A percentile compares a stretch with the other conserved stretches of the same genome.
These are phyloP conservation scores for Backusella macrospora DNA, from an alignment of 192 early-diverging fungal genomes.

Conservation along the genomic window DNA sequence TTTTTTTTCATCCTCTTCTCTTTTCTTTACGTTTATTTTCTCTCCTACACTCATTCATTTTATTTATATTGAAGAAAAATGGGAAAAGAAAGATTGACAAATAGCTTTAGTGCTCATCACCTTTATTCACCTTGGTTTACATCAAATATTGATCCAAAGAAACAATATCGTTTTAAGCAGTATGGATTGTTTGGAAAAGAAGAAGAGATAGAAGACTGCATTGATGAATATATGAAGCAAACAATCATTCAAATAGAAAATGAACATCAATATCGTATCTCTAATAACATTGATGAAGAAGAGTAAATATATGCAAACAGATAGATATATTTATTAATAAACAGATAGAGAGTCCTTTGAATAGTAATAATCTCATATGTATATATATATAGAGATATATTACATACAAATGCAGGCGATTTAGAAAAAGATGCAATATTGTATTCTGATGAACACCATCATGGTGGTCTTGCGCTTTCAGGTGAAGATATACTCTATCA, in stretches of 20 bases:
- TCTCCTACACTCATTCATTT: not conserved
- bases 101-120: not conserved
- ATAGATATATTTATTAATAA: not conserved
- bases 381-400: not conserved
- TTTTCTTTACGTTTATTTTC: not conserved
- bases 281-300: constrained; percentile 12
- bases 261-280: not conserved
- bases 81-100: constrained; percentile 14
- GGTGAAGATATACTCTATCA: not conserved
- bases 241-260: constrained; percentile 15
- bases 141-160: constrained; percentile 1
- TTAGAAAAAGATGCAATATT: too few species aligned
- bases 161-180: not conserved
- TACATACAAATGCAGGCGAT: not conserved
- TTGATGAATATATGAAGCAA: constrained; percentile 9
- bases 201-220: constrained; percentile 2
- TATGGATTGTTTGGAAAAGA: constrained; percentile 1
- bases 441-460: not conserved
- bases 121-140: constrained; percentile 1
- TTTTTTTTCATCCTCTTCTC: not conserved
- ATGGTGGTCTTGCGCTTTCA: not conserved
- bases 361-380: not conserved
- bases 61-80: not conserved
- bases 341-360: not conserved
- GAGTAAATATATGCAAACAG: not conserved